Evolutionary conservation across 257 asterid genomes (phyloP), one percentile per base, ranked within the genome.

Genomic region (Linderniella brevidens): DNA sequence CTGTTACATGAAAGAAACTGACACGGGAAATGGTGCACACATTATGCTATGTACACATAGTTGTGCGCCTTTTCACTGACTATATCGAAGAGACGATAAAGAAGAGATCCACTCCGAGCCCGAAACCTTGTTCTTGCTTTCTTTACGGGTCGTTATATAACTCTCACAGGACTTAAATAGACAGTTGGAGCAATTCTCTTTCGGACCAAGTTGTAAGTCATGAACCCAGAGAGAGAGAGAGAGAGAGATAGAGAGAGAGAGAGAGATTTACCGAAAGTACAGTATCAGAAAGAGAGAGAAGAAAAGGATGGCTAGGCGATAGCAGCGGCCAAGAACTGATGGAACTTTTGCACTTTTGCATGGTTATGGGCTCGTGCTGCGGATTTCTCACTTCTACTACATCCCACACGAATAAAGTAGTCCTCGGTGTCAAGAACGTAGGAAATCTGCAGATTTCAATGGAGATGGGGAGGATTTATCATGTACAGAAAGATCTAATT

Each of bases 291-390:
- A 18, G 17, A 13, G 48, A 13, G 5, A 43, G 3, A 13, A 18
- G 9, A 43, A 43, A 18, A 13, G 43, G 15, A 10, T 11, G 9
- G 13, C 15, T 39, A 39, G 15, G 43, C 13, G 15, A 39, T 43
- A 56, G 74, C 71, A 25, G 85, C 70, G 39, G 58, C 42, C 72
- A 76, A 58, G 53, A 66, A 69, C 52, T 61, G 62, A 50, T 62
- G 76, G 41, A 80, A 87, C 50, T 69, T 56, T 54, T 75, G 66
- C 56, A 66, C 75, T 16, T 11, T 15, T 11, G 35, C 35, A 7
- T 9, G 8, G 12, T 46, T 16, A 18, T 16, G 2, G 17, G 17
- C 17, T 43, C 19, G 17, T 8, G 11, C 25, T 15, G 46, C 12
- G 5, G 46, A 9, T 3, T 19, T 9, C 4, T 25, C 37, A 4